Percentiles rank a stretch among this genome's conserved stretches.
Conservation (phyloP, 2,329 filamentous ascomycete genomes). For the Coniochaeta prunicola region DNA sequence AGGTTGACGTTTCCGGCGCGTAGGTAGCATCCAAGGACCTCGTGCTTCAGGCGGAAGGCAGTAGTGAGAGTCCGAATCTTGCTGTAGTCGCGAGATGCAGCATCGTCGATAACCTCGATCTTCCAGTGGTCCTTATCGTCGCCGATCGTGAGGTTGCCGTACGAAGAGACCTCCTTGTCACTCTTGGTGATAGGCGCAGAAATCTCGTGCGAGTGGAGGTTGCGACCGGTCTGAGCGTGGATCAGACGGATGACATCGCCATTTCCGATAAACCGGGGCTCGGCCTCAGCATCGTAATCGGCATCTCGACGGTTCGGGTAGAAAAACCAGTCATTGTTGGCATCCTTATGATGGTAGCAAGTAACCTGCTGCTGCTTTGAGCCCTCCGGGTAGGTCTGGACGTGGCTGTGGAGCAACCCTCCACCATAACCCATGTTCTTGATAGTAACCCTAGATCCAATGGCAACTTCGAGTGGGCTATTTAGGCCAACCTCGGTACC, state of each 20-base stretch:
- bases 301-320: conserved; percentile 80
- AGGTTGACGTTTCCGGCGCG: conserved; percentile 93
- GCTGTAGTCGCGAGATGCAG: conserved; percentile 76
- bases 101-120: conserved; percentile 85
- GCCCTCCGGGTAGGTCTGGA: conserved; percentile 92
- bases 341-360: conserved; percentile 98
- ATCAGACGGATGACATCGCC: conserved; percentile 77
- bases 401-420: conserved; percentile 90
- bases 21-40: conserved; percentile 81
- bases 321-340: conserved; percentile 99
- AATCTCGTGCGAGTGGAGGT: conserved; percentile 91
- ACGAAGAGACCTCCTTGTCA: conserved; percentile 89
- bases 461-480: conserved; percentile 85
- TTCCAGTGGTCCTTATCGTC: conserved; percentile 98
- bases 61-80: conserved; percentile 88
- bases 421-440: conserved; percentile 99
- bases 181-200: conserved; percentile 82
- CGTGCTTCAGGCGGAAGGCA: conserved; percentile 80
- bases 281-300: conserved; percentile 64
- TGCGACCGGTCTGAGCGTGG: conserved; percentile 91
- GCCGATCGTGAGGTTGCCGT: conserved; percentile 90
- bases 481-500: conserved; percentile 92
- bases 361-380: conserved; percentile 94
- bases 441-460: conserved; percentile 82
- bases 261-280: conserved; percentile 70